These are phyloP conservation scores for Dothistroma pini DNA, from an alignment of 2,329 filamentous ascomycete genomes.

Conservation along the genomic window DNA sequence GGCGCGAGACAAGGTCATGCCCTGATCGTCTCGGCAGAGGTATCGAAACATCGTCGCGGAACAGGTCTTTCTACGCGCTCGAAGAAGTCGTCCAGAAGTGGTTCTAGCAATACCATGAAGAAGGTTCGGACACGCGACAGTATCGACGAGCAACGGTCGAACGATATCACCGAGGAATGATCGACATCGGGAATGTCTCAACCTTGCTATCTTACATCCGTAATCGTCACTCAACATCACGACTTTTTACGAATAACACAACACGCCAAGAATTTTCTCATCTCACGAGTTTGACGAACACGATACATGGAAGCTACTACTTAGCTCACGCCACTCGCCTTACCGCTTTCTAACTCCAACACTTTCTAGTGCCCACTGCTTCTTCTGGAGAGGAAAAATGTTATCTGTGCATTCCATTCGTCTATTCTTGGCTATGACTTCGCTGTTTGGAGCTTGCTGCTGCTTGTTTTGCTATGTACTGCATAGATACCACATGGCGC, in stretches of 20 bases:
- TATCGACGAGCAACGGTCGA: slow-evolving; percentile 21
- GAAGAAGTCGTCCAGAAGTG: slow-evolving; percentile 45
- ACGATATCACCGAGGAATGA: slow-evolving; percentile 27
- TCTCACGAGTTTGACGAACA: neutral
- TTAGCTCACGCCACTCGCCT: neutral
- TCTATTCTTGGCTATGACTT: neutral
- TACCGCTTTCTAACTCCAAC: neutral
- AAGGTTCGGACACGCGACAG: slow-evolving; percentile 40
- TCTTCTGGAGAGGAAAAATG: neutral
- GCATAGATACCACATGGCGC: slow-evolving; percentile 2
- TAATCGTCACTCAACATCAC: neutral
- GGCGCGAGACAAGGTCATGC: slow-evolving; percentile 22
- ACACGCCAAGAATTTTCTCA: neutral
- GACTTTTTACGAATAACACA: neutral
- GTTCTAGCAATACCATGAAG: slow-evolving; percentile 50
- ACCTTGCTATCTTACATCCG: neutral
- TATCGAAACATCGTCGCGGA: slow-evolving; percentile 27
- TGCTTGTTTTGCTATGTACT: neutral
- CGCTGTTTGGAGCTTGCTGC: neutral
- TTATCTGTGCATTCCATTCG: neutral
- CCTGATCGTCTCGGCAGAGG: slow-evolving; percentile 6
- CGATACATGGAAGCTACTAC: neutral
- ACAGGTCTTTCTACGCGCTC: slow-evolving; percentile 32
- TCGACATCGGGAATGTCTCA: neutral
- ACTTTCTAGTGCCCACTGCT: neutral